A percentile compares a stretch with the other conserved stretches of the same genome.
phyloP scores from a whole-genome alignment of 345 rosid genomes.

The Balakata baccata region DNA sequence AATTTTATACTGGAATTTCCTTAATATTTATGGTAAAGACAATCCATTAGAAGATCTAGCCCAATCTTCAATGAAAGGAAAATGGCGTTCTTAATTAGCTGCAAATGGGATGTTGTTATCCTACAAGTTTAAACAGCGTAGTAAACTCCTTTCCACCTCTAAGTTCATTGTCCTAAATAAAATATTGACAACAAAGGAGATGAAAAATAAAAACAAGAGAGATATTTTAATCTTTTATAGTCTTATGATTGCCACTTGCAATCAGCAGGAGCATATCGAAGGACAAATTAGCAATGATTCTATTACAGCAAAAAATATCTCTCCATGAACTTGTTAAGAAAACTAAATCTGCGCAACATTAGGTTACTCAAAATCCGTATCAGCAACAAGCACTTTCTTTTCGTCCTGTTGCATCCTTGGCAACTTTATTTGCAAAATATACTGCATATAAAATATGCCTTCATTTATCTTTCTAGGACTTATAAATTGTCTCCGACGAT shows the following conservation, averaged over 20 bases:
- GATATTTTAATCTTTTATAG: background rate
- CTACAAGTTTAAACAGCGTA: background rate
- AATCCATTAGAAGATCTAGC: background rate
- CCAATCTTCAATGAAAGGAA: background rate
- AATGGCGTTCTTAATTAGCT: background rate
- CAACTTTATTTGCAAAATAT: background rate
- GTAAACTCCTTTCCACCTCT: background rate
- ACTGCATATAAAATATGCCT: background rate
- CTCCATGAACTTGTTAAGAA: background rate
- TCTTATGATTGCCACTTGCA: background rate
- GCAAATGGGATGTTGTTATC: background rate
- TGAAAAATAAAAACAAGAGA: too few relatives aligned
- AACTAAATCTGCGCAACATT: background rate
- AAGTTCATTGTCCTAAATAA: background rate
- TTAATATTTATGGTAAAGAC: background rate
- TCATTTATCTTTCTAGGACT: background rate
- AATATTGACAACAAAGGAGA: background rate
- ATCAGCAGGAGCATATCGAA: background rate
- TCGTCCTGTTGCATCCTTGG: background rate
- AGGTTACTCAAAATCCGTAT: background rate
- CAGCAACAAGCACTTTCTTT: too few relatives aligned
- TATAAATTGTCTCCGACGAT: background rate
- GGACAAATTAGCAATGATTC: background rate
- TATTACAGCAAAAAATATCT: background rate
- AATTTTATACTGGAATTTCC: background rate